These are phyloP conservation scores for Mucor velutinosus DNA, from an alignment of 371 early-diverging fungal genomes.

Conservation along the genomic window DNA sequence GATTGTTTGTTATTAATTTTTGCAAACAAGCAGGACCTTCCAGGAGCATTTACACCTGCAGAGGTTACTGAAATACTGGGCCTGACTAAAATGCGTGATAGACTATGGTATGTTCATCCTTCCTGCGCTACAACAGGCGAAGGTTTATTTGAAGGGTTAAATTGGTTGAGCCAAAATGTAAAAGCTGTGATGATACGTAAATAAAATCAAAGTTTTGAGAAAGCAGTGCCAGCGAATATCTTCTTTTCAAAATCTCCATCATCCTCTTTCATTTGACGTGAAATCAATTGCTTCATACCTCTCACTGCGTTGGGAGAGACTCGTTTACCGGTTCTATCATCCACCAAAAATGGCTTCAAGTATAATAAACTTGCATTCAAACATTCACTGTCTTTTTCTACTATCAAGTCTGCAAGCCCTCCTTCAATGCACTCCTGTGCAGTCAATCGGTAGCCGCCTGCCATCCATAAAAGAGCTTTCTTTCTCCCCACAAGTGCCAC, in stretches of 20 bases:
- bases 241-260: slow-evolving; percentile 33
- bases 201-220: slow-evolving; percentile 10
- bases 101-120: slow-evolving; percentile 86
- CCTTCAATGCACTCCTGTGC: slow-evolving; percentile 32
- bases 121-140: slow-evolving; percentile 88
- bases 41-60: slow-evolving; percentile 76
- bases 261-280: slow-evolving; percentile 21
- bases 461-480: slow-evolving; percentile 55
- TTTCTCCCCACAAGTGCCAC: slow-evolving; percentile 54
- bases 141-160: slow-evolving; percentile 86
- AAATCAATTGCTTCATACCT: slow-evolving; percentile 50
- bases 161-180: slow-evolving; percentile 89
- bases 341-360: slow-evolving; percentile 20
- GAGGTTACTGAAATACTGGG: slow-evolving; percentile 83
- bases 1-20: slow-evolving; percentile 81
- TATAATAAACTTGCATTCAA: slow-evolving; percentile 27
- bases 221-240: slow-evolving; percentile 29
- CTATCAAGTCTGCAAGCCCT: slow-evolving; percentile 47
- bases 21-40: slow-evolving; percentile 90
- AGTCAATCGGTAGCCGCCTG: slow-evolving; percentile 40
- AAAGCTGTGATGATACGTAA: slow-evolving; percentile 35
- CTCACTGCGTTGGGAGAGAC: slow-evolving; percentile 45
- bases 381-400: slow-evolving; percentile 26
- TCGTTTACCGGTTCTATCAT: slow-evolving; percentile 15
- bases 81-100: slow-evolving; percentile 73